These are phyloP conservation scores for Scheffersomyces insectosa DNA, from an alignment of 1,139 yeast genomes.

Conservation along the genomic window DNA sequence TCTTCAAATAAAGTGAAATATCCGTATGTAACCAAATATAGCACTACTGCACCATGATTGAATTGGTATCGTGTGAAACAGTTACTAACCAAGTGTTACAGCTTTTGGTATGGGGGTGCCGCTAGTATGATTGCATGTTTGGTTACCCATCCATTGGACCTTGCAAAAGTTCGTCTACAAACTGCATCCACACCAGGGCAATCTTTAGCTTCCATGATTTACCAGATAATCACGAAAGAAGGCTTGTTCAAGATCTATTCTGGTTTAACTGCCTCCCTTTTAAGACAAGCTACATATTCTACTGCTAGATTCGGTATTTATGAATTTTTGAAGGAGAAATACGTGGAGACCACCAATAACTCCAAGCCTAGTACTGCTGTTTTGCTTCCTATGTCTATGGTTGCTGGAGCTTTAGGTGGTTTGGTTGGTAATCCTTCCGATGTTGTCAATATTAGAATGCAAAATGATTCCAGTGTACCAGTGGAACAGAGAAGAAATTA, in stretches of 20 bases:
- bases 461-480: slow-evolving; percentile 77
- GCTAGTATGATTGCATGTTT: slow-evolving; percentile 69
- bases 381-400: slow-evolving; percentile 76
- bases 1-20: neutral
- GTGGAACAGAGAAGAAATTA: slow-evolving; percentile 68
- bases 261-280: slow-evolving; percentile 77
- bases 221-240: slow-evolving; percentile 59
- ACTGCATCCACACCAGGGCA: slow-evolving; percentile 68
- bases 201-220: slow-evolving; percentile 59
- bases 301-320: slow-evolving; percentile 84
- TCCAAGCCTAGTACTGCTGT: slow-evolving; percentile 41
- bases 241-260: slow-evolving; percentile 72
- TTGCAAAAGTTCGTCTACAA: slow-evolving; percentile 83
- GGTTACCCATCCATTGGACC: slow-evolving; percentile 72
- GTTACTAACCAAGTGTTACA: slow-evolving; percentile 16
- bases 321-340: slow-evolving; percentile 66
- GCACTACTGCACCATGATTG: neutral
- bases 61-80: neutral
- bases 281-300: slow-evolving; percentile 87
- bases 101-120: slow-evolving; percentile 57
- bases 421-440: slow-evolving; percentile 87
- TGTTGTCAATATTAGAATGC: slow-evolving; percentile 88
- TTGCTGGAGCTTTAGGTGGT: slow-evolving; percentile 83
- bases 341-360: slow-evolving; percentile 34
- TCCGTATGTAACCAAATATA: neutral